Percentiles rank a stretch among this genome's conserved stretches.
Evolutionary conservation across 441 rosid genomes (phyloP).

Genomic region (Gossypium aridum): DNA sequence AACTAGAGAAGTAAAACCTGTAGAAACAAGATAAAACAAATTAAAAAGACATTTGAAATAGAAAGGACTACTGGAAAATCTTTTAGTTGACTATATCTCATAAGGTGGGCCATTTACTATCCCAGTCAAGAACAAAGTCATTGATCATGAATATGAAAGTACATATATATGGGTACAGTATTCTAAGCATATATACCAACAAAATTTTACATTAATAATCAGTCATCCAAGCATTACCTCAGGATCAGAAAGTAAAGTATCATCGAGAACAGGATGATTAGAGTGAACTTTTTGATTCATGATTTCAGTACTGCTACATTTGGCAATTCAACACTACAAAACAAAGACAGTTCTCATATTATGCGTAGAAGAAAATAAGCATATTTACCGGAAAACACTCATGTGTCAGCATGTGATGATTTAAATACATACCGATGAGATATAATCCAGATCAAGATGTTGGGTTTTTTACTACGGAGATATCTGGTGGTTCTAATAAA

Average conservation of each 20-base stretch:
- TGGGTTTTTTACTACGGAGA: conserved; percentile 88
- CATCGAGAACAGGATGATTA: conserved; percentile 88
- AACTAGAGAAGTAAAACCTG: background rate
- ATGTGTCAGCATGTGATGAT: background rate
- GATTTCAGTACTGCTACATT: conserved; percentile 82
- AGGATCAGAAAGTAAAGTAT: conserved; percentile 69
- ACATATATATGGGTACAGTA: background rate
- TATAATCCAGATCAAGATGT: conserved; percentile 85
- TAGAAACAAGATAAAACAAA: background rate
- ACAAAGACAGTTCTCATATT: conserved; percentile 9
- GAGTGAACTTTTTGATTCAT: conserved; percentile 86
- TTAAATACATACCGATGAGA: conserved; percentile 58
- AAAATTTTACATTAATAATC: no score
- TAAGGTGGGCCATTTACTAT: background rate
- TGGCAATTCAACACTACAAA: conserved; percentile 64
- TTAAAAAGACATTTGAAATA: background rate
- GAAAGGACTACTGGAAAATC: background rate
- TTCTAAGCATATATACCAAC: no score
- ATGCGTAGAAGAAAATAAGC: conserved; percentile 7
- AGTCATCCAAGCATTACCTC: conserved; percentile 40
- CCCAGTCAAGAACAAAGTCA: background rate
- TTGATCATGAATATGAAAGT: background rate
- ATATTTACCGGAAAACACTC: background rate
- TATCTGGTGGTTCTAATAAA: conserved; percentile 68
- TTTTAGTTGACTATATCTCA: background rate